Base-by-base conservation (phyloP, 305 asterid species). In the Ruellia speciosa region DNA sequence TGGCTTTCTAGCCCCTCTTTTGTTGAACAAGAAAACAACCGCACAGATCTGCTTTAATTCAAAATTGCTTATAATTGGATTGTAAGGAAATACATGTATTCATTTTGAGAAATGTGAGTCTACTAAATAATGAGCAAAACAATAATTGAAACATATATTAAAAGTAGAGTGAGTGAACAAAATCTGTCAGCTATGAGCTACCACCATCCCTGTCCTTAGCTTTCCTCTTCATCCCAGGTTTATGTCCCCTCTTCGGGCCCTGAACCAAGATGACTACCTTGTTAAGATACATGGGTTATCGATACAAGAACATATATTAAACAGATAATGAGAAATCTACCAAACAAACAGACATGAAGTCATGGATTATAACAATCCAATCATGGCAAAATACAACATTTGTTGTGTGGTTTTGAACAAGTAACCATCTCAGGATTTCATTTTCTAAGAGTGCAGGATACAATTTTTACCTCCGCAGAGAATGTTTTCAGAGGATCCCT, bases 401-500 rank as follows among this genome's bases (percentile, higher is more conserved):
- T 5, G 0, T 17, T 7, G 14, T 43, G 49, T 3, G 49, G 15
- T 43, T 3, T 12, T 2, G 31, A 4, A 49, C 60, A 24, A 40
- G 19, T 7, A 5, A 24, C 31, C 2, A 24, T 24, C 31, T 24
- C 31, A 1, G 31, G 31, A 24, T 2, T 24, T 24, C 31, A 24
- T 24, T 24, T 24, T 24, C 3, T 24, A 59, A 57, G 12, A 51
- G 48, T 41, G 50, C 56, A 18, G 13, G 49, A 62, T 12, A 47
- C 31, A 18, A 33, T 6, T n/a, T 39, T 60, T 85, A 87, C 96
- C 96, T 83, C 85, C 1, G 90, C 86, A 10, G 96, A 92, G 62
- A 84, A 86, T 31, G 99, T 79, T 68, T 76, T 80, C 49, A 92
- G 79, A 60, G 96, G 95, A 68, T 86, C 84, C 73, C 82, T 82